Evolutionary conservation across 495 filamentous ascomycete species (phyloP).

Genomic region (Penicillium antarcticum): DNA sequence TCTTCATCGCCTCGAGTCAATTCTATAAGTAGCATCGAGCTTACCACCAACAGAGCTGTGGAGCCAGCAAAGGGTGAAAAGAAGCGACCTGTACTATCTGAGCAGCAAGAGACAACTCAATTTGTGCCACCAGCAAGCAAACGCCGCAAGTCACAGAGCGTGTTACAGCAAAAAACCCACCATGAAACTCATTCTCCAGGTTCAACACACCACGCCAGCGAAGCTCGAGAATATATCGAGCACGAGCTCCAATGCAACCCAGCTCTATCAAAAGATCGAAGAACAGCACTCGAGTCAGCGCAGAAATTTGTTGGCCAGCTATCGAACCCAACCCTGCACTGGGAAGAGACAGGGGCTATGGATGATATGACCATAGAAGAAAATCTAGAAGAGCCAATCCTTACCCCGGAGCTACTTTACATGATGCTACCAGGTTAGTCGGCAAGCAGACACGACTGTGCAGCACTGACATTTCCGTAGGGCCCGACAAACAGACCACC

Average conservation of each 20-base stretch:
- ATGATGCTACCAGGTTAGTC: slow-evolving; percentile 28
- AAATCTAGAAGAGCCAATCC: slow-evolving; percentile 9
- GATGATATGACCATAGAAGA: slow-evolving; percentile 15
- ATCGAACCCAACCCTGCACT: slow-evolving; percentile 15
- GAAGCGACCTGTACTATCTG: not conserved
- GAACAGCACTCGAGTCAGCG: slow-evolving; percentile 21
- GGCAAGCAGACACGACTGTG: not conserved
- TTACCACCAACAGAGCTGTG: too few relatives aligned
- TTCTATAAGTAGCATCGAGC: not conserved
- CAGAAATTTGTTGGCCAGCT: slow-evolving; percentile 23
- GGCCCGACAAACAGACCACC: slow-evolving; percentile 21
- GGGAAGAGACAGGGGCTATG: slow-evolving; percentile 6
- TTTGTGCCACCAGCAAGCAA: slow-evolving; percentile 2
- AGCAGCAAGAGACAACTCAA: not conserved
- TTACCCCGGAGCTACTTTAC: slow-evolving; percentile 26
- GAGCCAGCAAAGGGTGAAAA: slow-evolving; percentile 6
- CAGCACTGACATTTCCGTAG: slow-evolving; percentile 4
- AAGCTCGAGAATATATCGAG: slow-evolving; percentile 26
- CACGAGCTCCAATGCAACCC: slow-evolving; percentile 28
- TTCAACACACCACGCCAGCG: slow-evolving; percentile 20
- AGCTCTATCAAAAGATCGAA: slow-evolving; percentile 24
- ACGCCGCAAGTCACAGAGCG: slow-evolving; percentile 12
- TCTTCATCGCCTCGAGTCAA: slow-evolving; percentile 9
- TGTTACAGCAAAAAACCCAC: slow-evolving; percentile 2
- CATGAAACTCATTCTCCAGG: slow-evolving; percentile 18